Evolutionary conservation across 2,329 filamentous ascomycete genomes (phyloP), one percentile per base, ranked within the genome.

Genomic region (Taxawa tesnikishii): DNA sequence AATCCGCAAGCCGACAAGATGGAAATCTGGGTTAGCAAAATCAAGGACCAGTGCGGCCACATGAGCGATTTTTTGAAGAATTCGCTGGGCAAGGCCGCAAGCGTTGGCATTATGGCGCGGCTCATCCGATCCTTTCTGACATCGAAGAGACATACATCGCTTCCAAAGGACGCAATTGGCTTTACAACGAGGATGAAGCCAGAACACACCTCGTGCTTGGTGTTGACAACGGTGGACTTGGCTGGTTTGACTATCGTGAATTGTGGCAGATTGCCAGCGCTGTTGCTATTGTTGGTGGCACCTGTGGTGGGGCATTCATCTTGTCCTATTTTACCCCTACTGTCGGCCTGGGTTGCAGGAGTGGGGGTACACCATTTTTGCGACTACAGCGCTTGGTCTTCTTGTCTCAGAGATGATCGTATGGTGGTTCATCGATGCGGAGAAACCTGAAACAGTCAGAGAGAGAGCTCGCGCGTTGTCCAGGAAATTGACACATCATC

Each of bases 251-350:
- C 33, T 44, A 53, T 4, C 50, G 59, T n/a, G 59, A 62, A 32
- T 46, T 60, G 7, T 60, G 57, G 54, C 60, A 65, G 24, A 49
- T 64, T 7, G 28, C 45, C 2, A 51, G 48, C 10, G 51, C 58
- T 0, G 37, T 58, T 8, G 29, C 53, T 3, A 55, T 61, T 15
- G 53, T 64, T 3, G 43, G 38, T 5, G 53, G 43, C 10, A 56
- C 52, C 15, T 50, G 46, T 13, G 46, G 50, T 4, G 58, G 58
- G 2, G 54, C 59, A 0, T 63, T 61, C 31, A 46, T 59, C 6
- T 38, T 65, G 12, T 58, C 54, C 6, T 65, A 47, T 38, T 59
- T 54, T 38, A 65, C 61, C 0, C 62, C 62, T 0, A 64, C 61
- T 1, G 59, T 65, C 1, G 62, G 62, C 1, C 45, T 65, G 1